Conservation (phyloP, 306 rosid species). For the Cicer chorassanicum region DNA sequence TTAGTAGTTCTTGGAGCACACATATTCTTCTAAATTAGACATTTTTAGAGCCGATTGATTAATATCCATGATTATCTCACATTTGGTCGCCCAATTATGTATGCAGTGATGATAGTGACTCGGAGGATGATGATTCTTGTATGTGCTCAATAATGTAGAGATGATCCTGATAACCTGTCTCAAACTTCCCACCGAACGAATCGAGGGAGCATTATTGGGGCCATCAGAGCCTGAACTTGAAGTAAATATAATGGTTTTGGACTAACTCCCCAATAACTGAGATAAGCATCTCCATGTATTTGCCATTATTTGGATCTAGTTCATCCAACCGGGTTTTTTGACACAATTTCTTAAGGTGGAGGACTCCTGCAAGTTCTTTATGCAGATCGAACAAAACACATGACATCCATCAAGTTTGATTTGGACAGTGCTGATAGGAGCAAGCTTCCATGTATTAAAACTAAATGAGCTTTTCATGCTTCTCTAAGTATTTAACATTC, state of each 20-base stretch:
- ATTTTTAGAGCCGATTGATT: no score
- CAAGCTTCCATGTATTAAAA: slow-evolving; percentile 47
- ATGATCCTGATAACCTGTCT: slow-evolving; percentile 36
- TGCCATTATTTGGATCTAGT: slow-evolving; percentile 41
- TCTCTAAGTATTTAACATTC: slow-evolving; percentile 28
- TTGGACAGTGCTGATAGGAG: slow-evolving; percentile 36
- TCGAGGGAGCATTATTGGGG: slow-evolving; percentile 33
- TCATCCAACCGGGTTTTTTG: slow-evolving; percentile 30
- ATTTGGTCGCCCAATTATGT: slow-evolving; percentile 42
- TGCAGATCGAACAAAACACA: slow-evolving; percentile 40
- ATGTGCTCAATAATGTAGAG: slow-evolving; percentile 73
- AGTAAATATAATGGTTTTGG: slow-evolving; percentile 42
- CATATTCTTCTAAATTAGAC: not conserved
- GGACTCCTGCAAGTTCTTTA: slow-evolving; percentile 37
- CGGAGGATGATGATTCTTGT: slow-evolving; percentile 79
- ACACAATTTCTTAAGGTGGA: slow-evolving; percentile 37
- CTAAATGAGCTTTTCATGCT: slow-evolving; percentile 38
- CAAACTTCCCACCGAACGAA: slow-evolving; percentile 46
- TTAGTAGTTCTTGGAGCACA: slow-evolving; percentile 16
- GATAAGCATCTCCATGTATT: slow-evolving; percentile 41
- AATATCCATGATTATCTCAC: slow-evolving; percentile 22
- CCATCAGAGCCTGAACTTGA: slow-evolving; percentile 31
- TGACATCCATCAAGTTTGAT: slow-evolving; percentile 34
- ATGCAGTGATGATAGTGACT: slow-evolving; percentile 75
- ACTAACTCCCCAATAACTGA: slow-evolving; percentile 41